Base-by-base conservation (phyloP, 1,139 yeast genomes). In the Sugiyamaella sp. region DNA sequence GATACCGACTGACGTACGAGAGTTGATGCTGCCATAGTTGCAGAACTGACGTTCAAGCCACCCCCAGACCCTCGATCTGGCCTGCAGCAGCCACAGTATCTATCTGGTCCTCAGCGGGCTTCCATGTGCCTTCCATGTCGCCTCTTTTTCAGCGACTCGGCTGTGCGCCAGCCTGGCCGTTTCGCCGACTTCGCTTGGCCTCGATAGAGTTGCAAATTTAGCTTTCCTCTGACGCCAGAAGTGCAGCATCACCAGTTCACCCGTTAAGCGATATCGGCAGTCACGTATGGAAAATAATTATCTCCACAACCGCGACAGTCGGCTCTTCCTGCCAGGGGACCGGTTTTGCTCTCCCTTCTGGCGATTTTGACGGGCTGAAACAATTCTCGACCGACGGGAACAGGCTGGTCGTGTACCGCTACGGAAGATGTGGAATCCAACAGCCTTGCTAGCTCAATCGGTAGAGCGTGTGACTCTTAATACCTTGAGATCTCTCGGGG, bases 41-140 rank as follows among this genome's bases (percentile, higher is more conserved):
- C 48, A 44, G 32, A 35, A 33, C n/a, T 35, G 40, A 44, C 48
- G 33, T 17, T 44, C 48, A 44, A 44, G 48, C 48, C 48, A 44
- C 48, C 39, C 47, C 43, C 43, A 19, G 41, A 24, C 5, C 29
- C 29, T 8, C 14, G 37, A 8, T 32, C 37, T 12, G 37, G 5
- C 29, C 10, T 8, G 29, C 29, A 25, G 37, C 37, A 29, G 35
- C 35, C 35, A 29, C 35, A 29, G n/a, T 29, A 4, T 5, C 29
- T n/a, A n/a, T n/a, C n/a, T n/a, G n/a, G n/a, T n/a, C n/a, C n/a
- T n/a, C n/a, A n/a, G n/a, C n/a, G n/a, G n/a, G n/a, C n/a, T n/a
- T n/a, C n/a, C n/a, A n/a, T 6, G 29, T 25, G 10, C 29, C 29
- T 25, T 25, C 14, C 14, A 29, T 29, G 8, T 29, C 35, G n/a